A percentile compares a stretch with the other conserved stretches of the same genome.
These are phyloP conservation scores for Dendrobium nobile DNA, from an alignment of 106 monocot species.

Conservation along the genomic window DNA sequence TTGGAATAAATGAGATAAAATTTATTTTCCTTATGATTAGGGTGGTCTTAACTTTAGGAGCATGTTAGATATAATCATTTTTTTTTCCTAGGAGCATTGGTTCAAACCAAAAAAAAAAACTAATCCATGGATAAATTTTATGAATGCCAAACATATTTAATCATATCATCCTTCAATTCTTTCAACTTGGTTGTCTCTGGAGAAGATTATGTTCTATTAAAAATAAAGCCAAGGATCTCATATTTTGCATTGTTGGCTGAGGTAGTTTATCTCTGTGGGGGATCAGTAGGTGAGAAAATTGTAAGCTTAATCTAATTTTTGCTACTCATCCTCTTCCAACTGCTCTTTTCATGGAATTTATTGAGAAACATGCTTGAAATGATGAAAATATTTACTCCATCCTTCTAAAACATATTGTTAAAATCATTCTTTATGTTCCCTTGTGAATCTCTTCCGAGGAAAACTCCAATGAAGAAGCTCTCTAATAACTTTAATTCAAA, in stretches of 20 bases:
- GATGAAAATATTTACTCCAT: background rate
- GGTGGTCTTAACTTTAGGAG: background rate
- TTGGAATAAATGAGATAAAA: background rate
- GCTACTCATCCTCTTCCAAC: background rate
- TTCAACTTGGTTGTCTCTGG: background rate
- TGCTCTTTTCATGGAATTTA: background rate
- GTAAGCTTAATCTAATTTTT: background rate
- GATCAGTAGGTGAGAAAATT: background rate
- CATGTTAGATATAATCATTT: background rate
- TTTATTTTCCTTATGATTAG: background rate
- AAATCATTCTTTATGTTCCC: background rate
- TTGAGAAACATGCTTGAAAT: background rate
- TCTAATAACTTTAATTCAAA: no score
- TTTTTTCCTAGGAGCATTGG: background rate
- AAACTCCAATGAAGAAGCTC: background rate
- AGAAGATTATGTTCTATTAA: background rate
- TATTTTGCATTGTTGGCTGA: background rate
- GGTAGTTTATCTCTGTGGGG: background rate
- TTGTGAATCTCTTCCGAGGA: background rate
- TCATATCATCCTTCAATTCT: background rate
- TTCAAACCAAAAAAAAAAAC: background rate
- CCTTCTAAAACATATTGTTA: background rate
- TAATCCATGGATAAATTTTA: background rate
- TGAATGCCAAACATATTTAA: background rate
- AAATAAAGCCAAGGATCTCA: background rate